These are phyloP conservation scores for Tardiomyces depauwii DNA, from an alignment of 1,139 yeast genomes.

Conservation along the genomic window DNA sequence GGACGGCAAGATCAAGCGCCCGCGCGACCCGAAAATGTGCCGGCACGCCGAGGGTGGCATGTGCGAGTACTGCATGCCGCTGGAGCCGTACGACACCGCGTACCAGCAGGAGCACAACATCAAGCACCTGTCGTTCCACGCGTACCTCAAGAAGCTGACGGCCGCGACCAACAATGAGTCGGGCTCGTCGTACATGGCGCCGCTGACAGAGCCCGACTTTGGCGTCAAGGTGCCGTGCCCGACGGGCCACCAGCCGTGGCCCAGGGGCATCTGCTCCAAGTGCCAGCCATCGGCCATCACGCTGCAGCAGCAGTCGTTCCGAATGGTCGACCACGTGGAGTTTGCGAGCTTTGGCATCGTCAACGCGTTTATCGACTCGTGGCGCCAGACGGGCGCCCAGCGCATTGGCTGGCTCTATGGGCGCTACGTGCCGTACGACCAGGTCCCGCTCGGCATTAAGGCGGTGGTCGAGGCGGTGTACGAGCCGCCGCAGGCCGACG, in stretches of 20 bases:
- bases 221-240: conserved; percentile 52
- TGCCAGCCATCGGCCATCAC: conserved; percentile 97
- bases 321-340: conserved; percentile 98
- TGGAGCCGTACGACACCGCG: conserved; percentile 86
- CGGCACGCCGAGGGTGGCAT: conserved; percentile 88
- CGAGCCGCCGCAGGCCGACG: conserved; percentile 87
- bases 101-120: conserved; percentile 68
- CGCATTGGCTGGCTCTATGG: conserved; percentile 84
- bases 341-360: conserved; percentile 64
- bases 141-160: conserved; percentile 64
- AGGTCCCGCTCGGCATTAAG: conserved; percentile 85
- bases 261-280: conserved; percentile 89
- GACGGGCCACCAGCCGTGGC: conserved; percentile 87
- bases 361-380: conserved; percentile 73
- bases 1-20: conserved; percentile 64
- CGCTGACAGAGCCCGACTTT: conserved; percentile 64
- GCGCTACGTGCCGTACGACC: conserved; percentile 59
- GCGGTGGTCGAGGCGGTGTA: conserved; percentile 90
- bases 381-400: conserved; percentile 87
- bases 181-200: conserved; percentile 66
- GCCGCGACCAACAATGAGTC: conserved; percentile 55
- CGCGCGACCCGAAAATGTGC: conserved; percentile 49
- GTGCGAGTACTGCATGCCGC: conserved; percentile 95
- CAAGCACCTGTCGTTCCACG: conserved; percentile 83
- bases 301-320: conserved; percentile 73